Conservation (phyloP, 2,329 filamentous ascomycete species). For the Sarocladium strictum region DNA sequence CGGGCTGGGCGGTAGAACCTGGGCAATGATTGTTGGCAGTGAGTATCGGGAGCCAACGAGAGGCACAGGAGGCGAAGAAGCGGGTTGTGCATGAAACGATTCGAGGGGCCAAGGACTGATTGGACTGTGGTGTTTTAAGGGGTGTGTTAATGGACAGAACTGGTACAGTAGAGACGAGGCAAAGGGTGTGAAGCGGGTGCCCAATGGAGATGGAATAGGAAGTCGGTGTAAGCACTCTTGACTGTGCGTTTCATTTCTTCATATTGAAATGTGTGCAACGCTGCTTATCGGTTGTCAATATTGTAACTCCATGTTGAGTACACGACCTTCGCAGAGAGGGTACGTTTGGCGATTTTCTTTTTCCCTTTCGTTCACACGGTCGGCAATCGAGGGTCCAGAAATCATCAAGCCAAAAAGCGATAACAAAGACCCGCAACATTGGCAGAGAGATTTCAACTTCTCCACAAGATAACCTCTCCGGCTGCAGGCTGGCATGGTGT, state of each 20-base stretch:
- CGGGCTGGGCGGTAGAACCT: background rate
- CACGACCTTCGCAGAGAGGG: too few relatives aligned
- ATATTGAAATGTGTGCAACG: background rate
- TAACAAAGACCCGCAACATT: background rate
- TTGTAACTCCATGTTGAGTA: too few relatives aligned
- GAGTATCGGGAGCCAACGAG: constrained; percentile 4
- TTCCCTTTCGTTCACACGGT: background rate
- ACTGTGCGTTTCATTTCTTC: background rate
- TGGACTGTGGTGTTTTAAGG: background rate
- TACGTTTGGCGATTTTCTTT: background rate
- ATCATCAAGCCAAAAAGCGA: background rate
- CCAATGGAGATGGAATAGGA: background rate
- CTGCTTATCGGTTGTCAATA: background rate
- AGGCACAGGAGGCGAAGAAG: background rate
- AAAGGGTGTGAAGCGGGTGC: background rate
- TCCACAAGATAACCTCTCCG: too few relatives aligned
- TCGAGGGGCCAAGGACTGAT: background rate
- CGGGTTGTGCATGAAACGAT: background rate
- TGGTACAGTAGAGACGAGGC: too few relatives aligned
- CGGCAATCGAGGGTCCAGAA: background rate
- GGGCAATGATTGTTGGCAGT: background rate
- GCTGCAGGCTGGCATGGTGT: too few relatives aligned
- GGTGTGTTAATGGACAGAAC: background rate
- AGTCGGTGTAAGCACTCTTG: background rate
- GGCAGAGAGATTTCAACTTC: background rate